Evolutionary conservation across 441 rosid species (phyloP), one percentile per base, ranked within the genome.

Genomic region (Heliophila coronopifolia): DNA sequence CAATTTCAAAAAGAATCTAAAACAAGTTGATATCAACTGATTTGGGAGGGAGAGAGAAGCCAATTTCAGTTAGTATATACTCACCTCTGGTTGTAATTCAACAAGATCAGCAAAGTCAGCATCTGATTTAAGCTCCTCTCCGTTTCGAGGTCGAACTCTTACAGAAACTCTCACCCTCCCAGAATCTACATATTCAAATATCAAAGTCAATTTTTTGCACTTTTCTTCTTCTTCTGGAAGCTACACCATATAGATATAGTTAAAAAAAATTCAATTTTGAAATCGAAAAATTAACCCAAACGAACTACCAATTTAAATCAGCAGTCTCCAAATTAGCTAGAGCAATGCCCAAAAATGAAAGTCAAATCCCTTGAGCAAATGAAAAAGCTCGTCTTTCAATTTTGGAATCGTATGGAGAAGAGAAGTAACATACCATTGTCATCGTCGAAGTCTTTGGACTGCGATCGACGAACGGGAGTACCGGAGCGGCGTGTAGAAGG

Each of bases 131-230:
- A 80, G 92, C 67, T 88, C 95, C 36, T 83, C 84, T 0, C 77
- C 73, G 38, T 73, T 79, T 63, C 73, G 81, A 22, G 95, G 97
- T 43, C 97, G 71, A 66, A 83, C 66, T 65, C 97, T 79, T 32
- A 83, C 86, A 13, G 97, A 77, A 28, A 89, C 90, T 70, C 97
- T 81, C 30, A 89, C 97, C 63, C 95, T 75, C 67, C 79, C 97
- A 40, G 86, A 55, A 68, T 83, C 95, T 85, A 60, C 20, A 48
- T 13, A 11, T 41, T 9, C 31, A 38, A 51, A 59, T 2, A 33
- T 30, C 58, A 31, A 38, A 47, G 12, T 49, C 44, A 30, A 16
- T 23, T n/a, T n/a, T n/a, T n/a, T n/a, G n/a, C n/a, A n/a, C n/a
- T n/a, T n/a, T n/a, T n/a, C n/a, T n/a, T n/a, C n/a, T n/a, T n/a